Evolutionary conservation across 2,329 filamentous ascomycete genomes (phyloP), one percentile per base, ranked within the genome.

Genomic region (Clarireedia homoeocarpa): DNA sequence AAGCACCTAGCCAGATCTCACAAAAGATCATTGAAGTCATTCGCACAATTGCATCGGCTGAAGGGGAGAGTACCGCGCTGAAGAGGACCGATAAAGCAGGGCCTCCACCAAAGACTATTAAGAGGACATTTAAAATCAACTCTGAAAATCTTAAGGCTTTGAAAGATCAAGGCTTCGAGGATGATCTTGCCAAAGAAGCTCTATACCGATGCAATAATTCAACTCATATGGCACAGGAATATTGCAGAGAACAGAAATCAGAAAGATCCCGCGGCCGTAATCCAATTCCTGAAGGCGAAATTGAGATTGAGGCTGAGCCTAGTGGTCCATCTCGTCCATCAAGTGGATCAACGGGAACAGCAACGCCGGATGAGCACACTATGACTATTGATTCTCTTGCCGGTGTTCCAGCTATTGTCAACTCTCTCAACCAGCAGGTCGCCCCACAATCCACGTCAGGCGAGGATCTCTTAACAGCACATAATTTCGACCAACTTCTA

Each of bases 1-100:
- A 89, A 65, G 82, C 90, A 1, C 84, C 88, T 3, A 85, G 84
- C 24, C 79, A 84, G 23, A 87, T 91, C 44, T 82, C 94, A 17
- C 88, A 89, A 63, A 86, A 84, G 53, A 76, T 96, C 14, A 83
- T 97, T 58, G 88, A 91, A 34, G 92, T 96, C 48, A 75, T 99
- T 56, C 89, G 88, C 63, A 82, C 82, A 5, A 85, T 95, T 15
- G 80, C 91, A 10, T 80, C 84, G 57, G 87, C 82, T n/a, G 90
- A 96, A 54, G 78, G 82, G 55, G 94, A 99, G 69, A 71, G 76
- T 7, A 78, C 77, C 58, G 87, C 82, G 17, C 79, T 77, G 67
- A 85, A 75, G 66, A 83, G 78, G 56, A 71, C 77, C 9, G 86
- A 90, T 50, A 40, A 83, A 53, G 70, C 71, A 34, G 73, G 76